phyloP scores from a whole-genome alignment of 2,329 filamentous ascomycete species.

The Cryoendolithus antarcticus region DNA sequence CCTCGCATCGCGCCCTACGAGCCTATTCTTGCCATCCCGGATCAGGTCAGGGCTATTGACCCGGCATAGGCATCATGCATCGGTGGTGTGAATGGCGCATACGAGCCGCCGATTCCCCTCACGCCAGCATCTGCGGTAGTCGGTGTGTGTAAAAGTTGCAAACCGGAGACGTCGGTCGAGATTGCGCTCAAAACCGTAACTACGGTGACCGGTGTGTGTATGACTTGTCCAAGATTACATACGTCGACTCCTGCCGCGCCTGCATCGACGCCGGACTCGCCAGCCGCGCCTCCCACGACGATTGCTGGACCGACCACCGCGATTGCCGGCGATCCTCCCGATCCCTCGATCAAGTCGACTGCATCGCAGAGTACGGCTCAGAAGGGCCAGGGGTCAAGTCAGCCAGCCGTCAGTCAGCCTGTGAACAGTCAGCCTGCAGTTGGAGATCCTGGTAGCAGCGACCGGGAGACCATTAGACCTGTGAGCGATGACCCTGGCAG shows the following conservation, averaged over 20 bases:
- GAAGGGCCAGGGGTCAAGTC: no score
- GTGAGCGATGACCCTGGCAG: no score
- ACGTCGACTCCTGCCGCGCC: neutral
- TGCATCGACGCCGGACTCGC: conserved; percentile 1
- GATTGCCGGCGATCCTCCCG: no score
- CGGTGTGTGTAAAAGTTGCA: no score
- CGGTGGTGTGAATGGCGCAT: conserved; percentile 10
- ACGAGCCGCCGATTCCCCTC: conserved; percentile 8
- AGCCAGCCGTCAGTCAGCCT: no score
- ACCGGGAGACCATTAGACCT: no score
- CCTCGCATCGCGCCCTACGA: conserved; percentile 9
- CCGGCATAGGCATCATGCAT: conserved; percentile 10
- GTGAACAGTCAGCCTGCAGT: no score
- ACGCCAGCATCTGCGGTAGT: neutral
- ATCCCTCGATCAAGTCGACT: no score
- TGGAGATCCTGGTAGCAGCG: no score
- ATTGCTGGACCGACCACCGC: neutral
- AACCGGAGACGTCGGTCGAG: neutral
- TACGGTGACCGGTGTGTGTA: neutral
- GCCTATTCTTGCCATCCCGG: conserved; percentile 11
- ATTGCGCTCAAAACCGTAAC: neutral
- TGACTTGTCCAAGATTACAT: neutral
- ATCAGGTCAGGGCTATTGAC: conserved; percentile 7
- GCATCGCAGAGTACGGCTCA: no score
- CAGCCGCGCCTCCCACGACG: neutral